phyloP scores from a whole-genome alignment of 179 eudicot species.

The Gypsophila paniculata region DNA sequence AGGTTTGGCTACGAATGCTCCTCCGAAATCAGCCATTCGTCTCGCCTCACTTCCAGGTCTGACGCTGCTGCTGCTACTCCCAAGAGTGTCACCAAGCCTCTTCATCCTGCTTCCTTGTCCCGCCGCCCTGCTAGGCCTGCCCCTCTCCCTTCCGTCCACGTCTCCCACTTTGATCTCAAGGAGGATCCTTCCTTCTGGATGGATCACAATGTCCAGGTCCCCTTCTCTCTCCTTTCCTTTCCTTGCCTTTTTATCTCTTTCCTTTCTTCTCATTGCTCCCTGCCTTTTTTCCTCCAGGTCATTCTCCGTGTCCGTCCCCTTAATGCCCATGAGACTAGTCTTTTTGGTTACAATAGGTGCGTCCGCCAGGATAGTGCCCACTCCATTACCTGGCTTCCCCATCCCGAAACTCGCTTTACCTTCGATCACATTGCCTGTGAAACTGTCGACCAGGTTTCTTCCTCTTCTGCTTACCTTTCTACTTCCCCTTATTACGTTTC shows the following conservation, averaged over 20 bases:
- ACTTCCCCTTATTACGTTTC: no score
- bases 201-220: constrained; percentile 94
- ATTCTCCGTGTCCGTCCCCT: constrained; percentile 86
- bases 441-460: constrained; percentile 84
- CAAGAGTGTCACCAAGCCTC: constrained; percentile 87
- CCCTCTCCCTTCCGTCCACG: constrained; percentile 43
- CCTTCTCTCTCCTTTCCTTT: no score
- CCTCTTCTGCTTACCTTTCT: no score
- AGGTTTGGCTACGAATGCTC: constrained; percentile 39
- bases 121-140: constrained; percentile 47
- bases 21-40: no score
- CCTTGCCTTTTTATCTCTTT: no score
- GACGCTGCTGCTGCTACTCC: constrained; percentile 33
- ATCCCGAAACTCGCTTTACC: constrained; percentile 87
- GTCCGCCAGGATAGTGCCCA: constrained; percentile 89
- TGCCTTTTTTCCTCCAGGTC: constrained; percentile 28
- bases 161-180: constrained; percentile 84
- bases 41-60: no score
- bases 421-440: constrained; percentile 98
- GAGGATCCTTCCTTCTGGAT: constrained; percentile 98
- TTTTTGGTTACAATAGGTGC: constrained; percentile 66
- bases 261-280: no score
- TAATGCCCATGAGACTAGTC: constrained; percentile 55
- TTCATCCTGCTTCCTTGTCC: constrained; percentile 53
- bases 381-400: constrained; percentile 78